These are phyloP conservation scores for Ampelocalamus luodianensis DNA, from an alignment of 176 grass and related monocot genomes.

Conservation along the genomic window DNA sequence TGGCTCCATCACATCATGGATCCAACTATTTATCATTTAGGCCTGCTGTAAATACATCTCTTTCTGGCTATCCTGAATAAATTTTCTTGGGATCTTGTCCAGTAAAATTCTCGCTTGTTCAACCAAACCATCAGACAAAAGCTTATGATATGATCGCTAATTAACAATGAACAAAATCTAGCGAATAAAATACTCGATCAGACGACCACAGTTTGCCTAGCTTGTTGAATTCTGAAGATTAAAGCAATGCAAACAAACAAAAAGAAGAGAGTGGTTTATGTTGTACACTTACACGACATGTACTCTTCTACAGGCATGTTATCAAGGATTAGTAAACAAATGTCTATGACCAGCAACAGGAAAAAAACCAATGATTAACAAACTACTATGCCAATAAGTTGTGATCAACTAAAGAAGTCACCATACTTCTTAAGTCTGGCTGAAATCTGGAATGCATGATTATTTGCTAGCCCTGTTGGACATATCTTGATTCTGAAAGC, in stretches of 20 bases:
- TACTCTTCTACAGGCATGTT: not conserved
- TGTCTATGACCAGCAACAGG: not conserved
- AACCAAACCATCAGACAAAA: conserved; percentile 25
- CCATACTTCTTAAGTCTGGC: not conserved
- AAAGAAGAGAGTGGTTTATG: not conserved
- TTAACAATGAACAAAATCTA: not conserved
- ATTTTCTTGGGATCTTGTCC: conserved; percentile 32
- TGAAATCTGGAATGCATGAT: conserved; percentile 26
- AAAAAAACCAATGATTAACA: not conserved
- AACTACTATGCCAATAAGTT: not conserved
- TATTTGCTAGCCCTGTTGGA: conserved; percentile 47
- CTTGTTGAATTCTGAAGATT: not conserved
- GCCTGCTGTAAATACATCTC: conserved; percentile 25
- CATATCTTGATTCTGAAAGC: conserved; percentile 58
- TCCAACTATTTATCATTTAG: conserved; percentile 42
- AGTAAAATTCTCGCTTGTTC: conserved; percentile 35
- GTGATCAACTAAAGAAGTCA: not conserved
- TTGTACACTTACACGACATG: not conserved
- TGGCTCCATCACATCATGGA: conserved; percentile 38
- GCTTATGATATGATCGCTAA: not conserved
- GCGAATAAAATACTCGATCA: not conserved
- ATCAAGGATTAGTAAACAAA: not conserved
- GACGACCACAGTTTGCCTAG: not conserved
- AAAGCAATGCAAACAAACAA: not conserved
- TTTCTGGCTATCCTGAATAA: conserved; percentile 43